A percentile compares a stretch with the other conserved stretches of the same genome.
These are phyloP conservation scores for Dactylellina cionopaga DNA, from an alignment of 2,329 filamentous ascomycete genomes.

Conservation along the genomic window DNA sequence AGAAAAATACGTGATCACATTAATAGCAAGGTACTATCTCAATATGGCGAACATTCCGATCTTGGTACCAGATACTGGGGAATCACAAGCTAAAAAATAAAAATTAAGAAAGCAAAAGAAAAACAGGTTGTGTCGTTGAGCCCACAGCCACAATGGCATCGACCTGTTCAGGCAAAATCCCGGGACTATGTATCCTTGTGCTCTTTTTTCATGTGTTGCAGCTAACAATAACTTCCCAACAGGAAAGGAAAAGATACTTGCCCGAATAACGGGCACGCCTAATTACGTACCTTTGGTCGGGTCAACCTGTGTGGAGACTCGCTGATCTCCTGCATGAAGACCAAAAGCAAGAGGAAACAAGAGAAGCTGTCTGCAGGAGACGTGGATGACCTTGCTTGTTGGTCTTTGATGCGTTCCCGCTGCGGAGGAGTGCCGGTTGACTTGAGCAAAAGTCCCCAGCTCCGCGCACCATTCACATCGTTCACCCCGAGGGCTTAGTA, in stretches of 20 bases:
- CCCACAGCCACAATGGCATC: constrained; percentile 48
- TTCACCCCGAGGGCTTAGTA: constrained; percentile 52
- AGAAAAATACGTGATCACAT: constrained; percentile 1
- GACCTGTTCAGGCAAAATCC: constrained; percentile 51
- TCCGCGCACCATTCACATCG: constrained; percentile 51
- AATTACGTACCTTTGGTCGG: constrained; percentile 48
- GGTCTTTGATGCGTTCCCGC: constrained; percentile 11
- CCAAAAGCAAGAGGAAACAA: constrained; percentile 12
- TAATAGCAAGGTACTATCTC: constrained; percentile 21
- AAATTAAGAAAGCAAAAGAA: too few relatives aligned
- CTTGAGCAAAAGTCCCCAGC: constrained; percentile 6
- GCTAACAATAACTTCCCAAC: constrained; percentile 49
- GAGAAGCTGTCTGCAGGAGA: constrained; percentile 33
- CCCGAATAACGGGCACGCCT: constrained; percentile 51
- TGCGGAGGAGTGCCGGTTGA: constrained; percentile 1
- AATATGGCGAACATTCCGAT: constrained; percentile 35
- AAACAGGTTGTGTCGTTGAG: constrained; percentile 26
- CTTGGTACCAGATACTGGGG: constrained; percentile 11
- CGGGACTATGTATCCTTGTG: constrained; percentile 46
- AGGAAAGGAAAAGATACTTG: constrained; percentile 38
- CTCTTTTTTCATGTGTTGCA: constrained; percentile 43
- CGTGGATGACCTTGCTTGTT: constrained; percentile 49
- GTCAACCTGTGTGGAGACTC: constrained; percentile 17
- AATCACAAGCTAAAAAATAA: constrained; percentile 36
- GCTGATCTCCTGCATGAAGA: constrained; percentile 46